These are phyloP conservation scores for Penicillium sp. DNA, from an alignment of 2,329 filamentous ascomycete species.

Conservation along the genomic window DNA sequence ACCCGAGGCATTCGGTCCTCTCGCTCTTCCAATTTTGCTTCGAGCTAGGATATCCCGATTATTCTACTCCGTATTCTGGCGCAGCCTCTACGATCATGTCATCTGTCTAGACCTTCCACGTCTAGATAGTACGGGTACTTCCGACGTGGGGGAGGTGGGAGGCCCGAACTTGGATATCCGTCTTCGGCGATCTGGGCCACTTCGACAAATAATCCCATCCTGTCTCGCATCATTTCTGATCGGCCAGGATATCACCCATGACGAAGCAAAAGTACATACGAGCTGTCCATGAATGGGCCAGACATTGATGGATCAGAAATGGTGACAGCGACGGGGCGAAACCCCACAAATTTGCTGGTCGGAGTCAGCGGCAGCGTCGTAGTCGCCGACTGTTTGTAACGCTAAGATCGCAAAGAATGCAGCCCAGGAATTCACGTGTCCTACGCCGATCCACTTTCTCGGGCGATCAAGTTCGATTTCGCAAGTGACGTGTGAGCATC, in stretches of 20 bases:
- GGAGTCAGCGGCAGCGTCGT: slow-evolving; percentile 8
- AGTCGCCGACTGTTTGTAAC: slow-evolving; percentile 11
- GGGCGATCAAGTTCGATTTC: background rate
- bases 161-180: slow-evolving; percentile 4
- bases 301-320: background rate
- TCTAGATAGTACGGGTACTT: slow-evolving; percentile 11
- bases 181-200: slow-evolving; percentile 15
- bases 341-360: background rate
- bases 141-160: slow-evolving; percentile 1
- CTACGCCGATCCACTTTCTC: slow-evolving; percentile 11
- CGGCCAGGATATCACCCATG: background rate
- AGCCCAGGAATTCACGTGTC: slow-evolving; percentile 21
- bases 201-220: background rate
- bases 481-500: background rate
- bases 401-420: slow-evolving; percentile 21
- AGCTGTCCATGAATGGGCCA: background rate
- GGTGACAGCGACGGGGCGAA: background rate
- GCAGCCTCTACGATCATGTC: background rate
- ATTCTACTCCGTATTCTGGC: background rate
- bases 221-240: background rate
- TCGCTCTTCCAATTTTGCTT: background rate
- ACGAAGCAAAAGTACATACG: background rate
- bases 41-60: background rate
- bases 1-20: background rate
- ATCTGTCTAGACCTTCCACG: background rate